Percentiles rank a stretch among this genome's conserved stretches.
These are phyloP conservation scores for Phylloboletellus chloephorus DNA, from an alignment of 1,284 basidiomycete genomes.

Conservation along the genomic window DNA sequence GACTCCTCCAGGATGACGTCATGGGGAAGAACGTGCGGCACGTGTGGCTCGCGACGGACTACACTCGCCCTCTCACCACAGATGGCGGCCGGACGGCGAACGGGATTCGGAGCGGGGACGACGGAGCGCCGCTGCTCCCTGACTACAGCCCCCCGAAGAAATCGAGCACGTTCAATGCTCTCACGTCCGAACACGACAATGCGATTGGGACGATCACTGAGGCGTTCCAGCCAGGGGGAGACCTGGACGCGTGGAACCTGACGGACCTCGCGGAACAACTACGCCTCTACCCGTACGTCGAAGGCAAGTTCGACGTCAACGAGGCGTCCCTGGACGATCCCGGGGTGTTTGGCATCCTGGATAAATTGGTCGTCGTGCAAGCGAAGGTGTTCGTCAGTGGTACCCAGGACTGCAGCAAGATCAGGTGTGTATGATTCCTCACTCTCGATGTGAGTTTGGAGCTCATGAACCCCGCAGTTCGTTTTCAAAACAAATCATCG, in stretches of 20 bases:
- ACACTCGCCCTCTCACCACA: slow-evolving; percentile 31
- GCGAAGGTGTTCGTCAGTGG: slow-evolving; percentile 45
- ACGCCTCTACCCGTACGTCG: slow-evolving; percentile 20
- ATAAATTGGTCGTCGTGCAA: slow-evolving; percentile 42
- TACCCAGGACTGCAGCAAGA: slow-evolving; percentile 35
- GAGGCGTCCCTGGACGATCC: slow-evolving; percentile 37
- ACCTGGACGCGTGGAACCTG: slow-evolving; percentile 37
- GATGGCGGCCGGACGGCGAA: background rate
- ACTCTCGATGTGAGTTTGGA: background rate
- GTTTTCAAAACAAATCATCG: slow-evolving; percentile 27
- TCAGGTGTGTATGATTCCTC: slow-evolving; percentile 29
- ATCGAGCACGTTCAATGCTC: slow-evolving; percentile 40
- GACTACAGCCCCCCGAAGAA: slow-evolving; percentile 21
- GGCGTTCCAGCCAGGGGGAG: slow-evolving; percentile 39
- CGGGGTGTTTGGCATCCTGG: slow-evolving; percentile 44
- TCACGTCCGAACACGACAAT: slow-evolving; percentile 34
- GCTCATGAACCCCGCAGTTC: slow-evolving; percentile 11
- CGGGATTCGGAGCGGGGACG: background rate
- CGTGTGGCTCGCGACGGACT: slow-evolving; percentile 48
- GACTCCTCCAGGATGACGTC: slow-evolving; percentile 31
- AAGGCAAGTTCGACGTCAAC: slow-evolving; percentile 24
- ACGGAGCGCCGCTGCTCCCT: background rate
- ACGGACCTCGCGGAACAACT: slow-evolving; percentile 35
- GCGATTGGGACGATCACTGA: slow-evolving; percentile 38
- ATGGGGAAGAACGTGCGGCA: slow-evolving; percentile 29